These are phyloP conservation scores for Ophiostoma pallidulum DNA, from an alignment of 2,329 filamentous ascomycete species.

Conservation along the genomic window DNA sequence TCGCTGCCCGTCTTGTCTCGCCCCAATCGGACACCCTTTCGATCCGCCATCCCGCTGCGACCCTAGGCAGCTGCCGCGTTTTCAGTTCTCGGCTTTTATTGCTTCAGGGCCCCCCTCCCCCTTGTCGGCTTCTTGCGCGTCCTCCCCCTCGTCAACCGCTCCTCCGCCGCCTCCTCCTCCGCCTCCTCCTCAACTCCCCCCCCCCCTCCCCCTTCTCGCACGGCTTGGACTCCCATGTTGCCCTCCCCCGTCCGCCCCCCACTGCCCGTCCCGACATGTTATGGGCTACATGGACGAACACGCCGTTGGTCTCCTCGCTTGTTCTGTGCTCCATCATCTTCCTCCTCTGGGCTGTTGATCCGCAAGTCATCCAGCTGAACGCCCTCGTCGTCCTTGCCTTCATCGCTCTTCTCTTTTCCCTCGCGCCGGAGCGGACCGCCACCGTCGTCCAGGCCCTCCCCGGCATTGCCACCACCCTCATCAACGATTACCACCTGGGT, in stretches of 20 bases:
- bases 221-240: conserved; percentile 10
- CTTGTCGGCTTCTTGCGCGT: conserved; percentile 2
- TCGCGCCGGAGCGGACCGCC: conserved; percentile 32
- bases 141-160: background rate
- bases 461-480: conserved; percentile 24
- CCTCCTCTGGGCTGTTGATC: conserved; percentile 36
- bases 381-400: conserved; percentile 31
- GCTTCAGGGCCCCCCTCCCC: background rate
- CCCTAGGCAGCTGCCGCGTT: background rate
- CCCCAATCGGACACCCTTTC: background rate
- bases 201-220: background rate
- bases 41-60: conserved; percentile 9
- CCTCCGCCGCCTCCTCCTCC: background rate
- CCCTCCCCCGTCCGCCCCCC: conserved; percentile 3
- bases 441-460: conserved; percentile 28
- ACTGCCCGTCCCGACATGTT: conserved; percentile 33
- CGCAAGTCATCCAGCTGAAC: conserved; percentile 33
- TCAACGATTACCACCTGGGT: conserved; percentile 36
- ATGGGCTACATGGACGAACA: conserved; percentile 39
- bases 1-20: background rate
- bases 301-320: conserved; percentile 33
- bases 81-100: conserved; percentile 1
- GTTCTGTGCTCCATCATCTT: conserved; percentile 34
- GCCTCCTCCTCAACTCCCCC: background rate
- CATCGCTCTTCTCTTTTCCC: conserved; percentile 32